Conservation (phyloP, 2,329 filamentous ascomycete species). For the Fusarium avenaceum region DNA sequence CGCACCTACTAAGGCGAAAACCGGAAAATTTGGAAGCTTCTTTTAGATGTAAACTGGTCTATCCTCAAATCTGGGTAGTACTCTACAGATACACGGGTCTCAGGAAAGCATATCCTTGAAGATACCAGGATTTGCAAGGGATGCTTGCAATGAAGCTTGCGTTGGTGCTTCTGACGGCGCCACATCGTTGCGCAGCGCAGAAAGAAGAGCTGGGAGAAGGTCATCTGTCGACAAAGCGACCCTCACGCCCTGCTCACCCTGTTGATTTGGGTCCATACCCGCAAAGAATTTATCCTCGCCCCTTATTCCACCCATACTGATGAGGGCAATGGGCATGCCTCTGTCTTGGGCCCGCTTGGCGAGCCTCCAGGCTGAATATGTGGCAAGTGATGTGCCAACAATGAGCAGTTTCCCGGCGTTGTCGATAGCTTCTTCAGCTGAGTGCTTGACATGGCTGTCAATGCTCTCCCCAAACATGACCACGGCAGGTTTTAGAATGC, state of each 20-base stretch:
- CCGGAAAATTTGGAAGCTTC: slow-evolving; percentile 61
- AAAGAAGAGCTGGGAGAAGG: slow-evolving; percentile 69
- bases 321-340: slow-evolving; percentile 86
- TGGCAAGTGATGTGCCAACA: slow-evolving; percentile 90
- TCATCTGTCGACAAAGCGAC: slow-evolving; percentile 70
- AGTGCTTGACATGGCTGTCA: slow-evolving; percentile 73
- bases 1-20: slow-evolving; percentile 47
- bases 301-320: slow-evolving; percentile 88
- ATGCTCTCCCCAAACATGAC: slow-evolving; percentile 98
- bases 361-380: slow-evolving; percentile 93
- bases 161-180: slow-evolving; percentile 16
- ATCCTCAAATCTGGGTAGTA: slow-evolving; percentile 29
- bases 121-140: slow-evolving; percentile 50
- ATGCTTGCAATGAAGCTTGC: slow-evolving; percentile 28
- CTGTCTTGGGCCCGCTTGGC: slow-evolving; percentile 85
- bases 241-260: slow-evolving; percentile 66
- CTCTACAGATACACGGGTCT: slow-evolving; percentile 41
- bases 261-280: slow-evolving; percentile 65
- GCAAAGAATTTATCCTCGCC: slow-evolving; percentile 81
- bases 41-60: slow-evolving; percentile 57
- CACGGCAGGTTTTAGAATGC: slow-evolving; percentile 91
- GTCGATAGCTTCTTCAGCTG: slow-evolving; percentile 85
- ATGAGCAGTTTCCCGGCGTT: slow-evolving; percentile 80
- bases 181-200: slow-evolving; percentile 59
- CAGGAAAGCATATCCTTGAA: slow-evolving; percentile 74